phyloP scores from a whole-genome alignment of 2,329 filamentous ascomycete genomes.

The Alternaria rosae region DNA sequence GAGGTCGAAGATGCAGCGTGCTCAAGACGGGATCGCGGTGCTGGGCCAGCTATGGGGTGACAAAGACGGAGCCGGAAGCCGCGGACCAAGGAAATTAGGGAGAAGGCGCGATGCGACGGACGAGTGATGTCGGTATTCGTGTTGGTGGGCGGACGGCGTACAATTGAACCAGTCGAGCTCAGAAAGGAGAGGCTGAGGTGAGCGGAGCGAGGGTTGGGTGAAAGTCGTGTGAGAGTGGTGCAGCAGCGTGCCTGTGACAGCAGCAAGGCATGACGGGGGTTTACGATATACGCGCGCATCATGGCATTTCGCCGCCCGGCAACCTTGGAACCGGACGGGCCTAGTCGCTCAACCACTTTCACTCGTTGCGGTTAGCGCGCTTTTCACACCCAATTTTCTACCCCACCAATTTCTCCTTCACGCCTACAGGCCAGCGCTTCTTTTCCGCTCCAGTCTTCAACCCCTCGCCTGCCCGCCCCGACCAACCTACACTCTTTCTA shows the following conservation, averaged over 20 bases:
- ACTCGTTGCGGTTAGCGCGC: slow-evolving; percentile 14
- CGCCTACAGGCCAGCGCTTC: slow-evolving; percentile 25
- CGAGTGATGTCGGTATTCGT: neutral
- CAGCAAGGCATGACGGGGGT: slow-evolving; percentile 3
- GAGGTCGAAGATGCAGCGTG: slow-evolving; percentile 7
- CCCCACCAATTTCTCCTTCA: slow-evolving; percentile 36
- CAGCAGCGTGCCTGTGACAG: slow-evolving; percentile 20
- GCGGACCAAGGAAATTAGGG: slow-evolving; percentile 39
- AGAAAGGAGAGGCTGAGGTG: slow-evolving; percentile 46
- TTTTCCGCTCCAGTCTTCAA: slow-evolving; percentile 23
- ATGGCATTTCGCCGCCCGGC: slow-evolving; percentile 25
- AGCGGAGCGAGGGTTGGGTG: slow-evolving; percentile 32
- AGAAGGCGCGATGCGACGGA: slow-evolving; percentile 24
- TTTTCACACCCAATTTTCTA: slow-evolving; percentile 32
- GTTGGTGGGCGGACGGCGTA: neutral
- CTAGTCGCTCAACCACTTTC: neutral
- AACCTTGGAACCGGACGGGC: slow-evolving; percentile 1
- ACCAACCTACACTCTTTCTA: slow-evolving; percentile 20
- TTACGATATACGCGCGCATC: slow-evolving; percentile 23
- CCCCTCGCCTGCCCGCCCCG: slow-evolving; percentile 17
- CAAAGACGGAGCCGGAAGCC: slow-evolving; percentile 30
- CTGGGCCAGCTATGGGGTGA: slow-evolving; percentile 13
- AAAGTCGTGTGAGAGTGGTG: slow-evolving; percentile 46
- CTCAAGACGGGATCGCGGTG: slow-evolving; percentile 8
- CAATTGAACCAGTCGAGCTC: slow-evolving; percentile 13